These are phyloP conservation scores for Ophiosphaerella herpotricha DNA, from an alignment of 2,329 filamentous ascomycete species.

Conservation along the genomic window DNA sequence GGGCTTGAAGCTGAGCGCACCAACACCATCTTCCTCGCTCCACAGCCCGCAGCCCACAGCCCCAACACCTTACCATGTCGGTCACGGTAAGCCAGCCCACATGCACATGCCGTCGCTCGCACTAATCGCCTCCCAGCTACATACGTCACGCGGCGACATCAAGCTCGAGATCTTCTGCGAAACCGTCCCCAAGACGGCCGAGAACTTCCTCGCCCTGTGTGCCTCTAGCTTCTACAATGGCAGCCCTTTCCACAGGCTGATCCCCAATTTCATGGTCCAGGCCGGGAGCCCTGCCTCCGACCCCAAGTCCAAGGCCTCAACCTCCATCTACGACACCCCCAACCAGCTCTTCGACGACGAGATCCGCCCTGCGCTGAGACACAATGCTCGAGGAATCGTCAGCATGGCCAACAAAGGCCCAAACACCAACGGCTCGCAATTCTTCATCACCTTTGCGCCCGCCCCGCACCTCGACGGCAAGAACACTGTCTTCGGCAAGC, in stretches of 20 bases:
- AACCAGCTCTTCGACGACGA: slow-evolving; percentile 73
- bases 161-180: slow-evolving; percentile 98
- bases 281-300: slow-evolving; percentile 63
- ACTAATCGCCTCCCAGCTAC: slow-evolving; percentile 56
- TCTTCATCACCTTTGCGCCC: slow-evolving; percentile 78
- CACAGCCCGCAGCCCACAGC: slow-evolving; percentile 10
- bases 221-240: slow-evolving; percentile 76
- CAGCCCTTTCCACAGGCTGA: slow-evolving; percentile 79
- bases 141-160: slow-evolving; percentile 86
- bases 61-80: slow-evolving; percentile 47
- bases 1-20: slow-evolving; percentile 3
- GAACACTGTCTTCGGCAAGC: slow-evolving; percentile 81
- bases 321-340: slow-evolving; percentile 67
- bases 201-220: slow-evolving; percentile 89
- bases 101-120: not conserved
- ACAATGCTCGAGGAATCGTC: slow-evolving; percentile 70
- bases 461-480: slow-evolving; percentile 81
- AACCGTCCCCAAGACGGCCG: slow-evolving; percentile 87
- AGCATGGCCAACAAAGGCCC: slow-evolving; percentile 82
- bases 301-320: slow-evolving; percentile 65
- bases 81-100: slow-evolving; percentile 47
- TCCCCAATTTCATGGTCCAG: slow-evolving; percentile 81
- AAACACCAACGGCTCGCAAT: slow-evolving; percentile 76
- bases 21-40: slow-evolving; percentile 5
- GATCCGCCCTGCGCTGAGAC: slow-evolving; percentile 70